Base-by-base conservation (phyloP, 2,329 filamentous ascomycete genomes). In the Penicillium thymicola region DNA sequence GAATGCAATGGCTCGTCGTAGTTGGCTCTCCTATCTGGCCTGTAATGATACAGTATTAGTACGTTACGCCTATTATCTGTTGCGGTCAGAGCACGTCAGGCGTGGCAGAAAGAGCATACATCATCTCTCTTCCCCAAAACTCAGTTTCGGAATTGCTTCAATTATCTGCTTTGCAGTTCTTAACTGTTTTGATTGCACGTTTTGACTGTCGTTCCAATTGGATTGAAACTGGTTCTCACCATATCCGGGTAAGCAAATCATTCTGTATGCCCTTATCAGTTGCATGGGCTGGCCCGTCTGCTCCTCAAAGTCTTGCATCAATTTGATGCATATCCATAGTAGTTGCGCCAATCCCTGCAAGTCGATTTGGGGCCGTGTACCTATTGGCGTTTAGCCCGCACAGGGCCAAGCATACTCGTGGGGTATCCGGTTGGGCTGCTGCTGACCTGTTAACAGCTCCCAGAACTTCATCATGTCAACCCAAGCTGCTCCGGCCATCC, bases 401-500 rank as follows among this genome's bases (percentile, higher is more conserved):
- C n/a, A 28, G 16, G 11, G 21, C 34, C 18, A 30, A 46, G 40
- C 18, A 27, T 41, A n/a, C 11, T 8, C 28, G 28, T 44, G 53
- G 37, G 47, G 27, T 27, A 36, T 36, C 21, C 10, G 38, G 57
- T 59, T 54, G 54, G 54, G 44, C 59, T 42, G 57, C 51, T 54
- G 62, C 61, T 65, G 36, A 65, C 54, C 27, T 30, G 36, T 41
- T 25, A 6, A 56, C 25, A 52, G 48, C 48, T 56, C 28, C 18
- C 30, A 54, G 37, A 51, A 46, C 53, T 49, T 45, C 52, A 64
- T 55, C 61, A 78, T 77, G 75, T 70, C 75, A 53, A 69, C 72
- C 59, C 72, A 75, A 67, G 61, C 83, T 65, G 78, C 79, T 56
- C 82, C 86, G 40, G 76, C 75, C 64, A 78, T 89, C 63, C 86